Evolutionary conservation across 805 yeast species (phyloP), one percentile per base, ranked within the genome.

Genomic region (Priceomyces castillae): DNA sequence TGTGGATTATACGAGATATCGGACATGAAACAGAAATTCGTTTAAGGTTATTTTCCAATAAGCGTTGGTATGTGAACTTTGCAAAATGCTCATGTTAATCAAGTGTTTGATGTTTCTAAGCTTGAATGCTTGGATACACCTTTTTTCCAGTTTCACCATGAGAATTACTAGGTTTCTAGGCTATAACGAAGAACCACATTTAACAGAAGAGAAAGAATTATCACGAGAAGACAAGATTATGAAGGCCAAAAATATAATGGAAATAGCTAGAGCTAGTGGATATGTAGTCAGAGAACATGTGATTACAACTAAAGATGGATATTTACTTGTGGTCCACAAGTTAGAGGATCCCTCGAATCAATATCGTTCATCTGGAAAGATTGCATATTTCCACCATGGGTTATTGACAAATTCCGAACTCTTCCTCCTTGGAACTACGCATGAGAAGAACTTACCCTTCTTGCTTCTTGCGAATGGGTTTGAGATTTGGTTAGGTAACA

Each of bases 371-470:
- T 22, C 20, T 22, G 34, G 35, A 12, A 48, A 48, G 31, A 47
- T 62, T 6, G 66, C 52, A n/a, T 62, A 61, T 47, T 61, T 62
- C 42, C 67, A 62, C 42, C 67, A 62, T 43, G 67, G 67, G 1
- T 47, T 62, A 16, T 43, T 61, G 33, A 62, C 67, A 12, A 57
- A 59, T 47, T 61, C 65, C 2, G 67, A 62, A 41, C 72, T 86
- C 12, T 62, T 61, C 40, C 50, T 62, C 6, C 42, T 59, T 30
- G 67, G 67, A 1, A 39, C 52, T 1, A 40, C 41, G 10, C 51
- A 53, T 36, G 46, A 59, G 20, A 56, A 56, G 42, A 57, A 50
- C 39, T 48, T 62, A 20, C 62, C 62, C 1, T 55, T 44, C 30
- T 40, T 58, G 16, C 46, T 58, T n/a, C 46, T 48, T 11, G 61